These are phyloP conservation scores for Cystobasidiaceae sp. DNA, from an alignment of 1,284 basidiomycete species.

Conservation along the genomic window DNA sequence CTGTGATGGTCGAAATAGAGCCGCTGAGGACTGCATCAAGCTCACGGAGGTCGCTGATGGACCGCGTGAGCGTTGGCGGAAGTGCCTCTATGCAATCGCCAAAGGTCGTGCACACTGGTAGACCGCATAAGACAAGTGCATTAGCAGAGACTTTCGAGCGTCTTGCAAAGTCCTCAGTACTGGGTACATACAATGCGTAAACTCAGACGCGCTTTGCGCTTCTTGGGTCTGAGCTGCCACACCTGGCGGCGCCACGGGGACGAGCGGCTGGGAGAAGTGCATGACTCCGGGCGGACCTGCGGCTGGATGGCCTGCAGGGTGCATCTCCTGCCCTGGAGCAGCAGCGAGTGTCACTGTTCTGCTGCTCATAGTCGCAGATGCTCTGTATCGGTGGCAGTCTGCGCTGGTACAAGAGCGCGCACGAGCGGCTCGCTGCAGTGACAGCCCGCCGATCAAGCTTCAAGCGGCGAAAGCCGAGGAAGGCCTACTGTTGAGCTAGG, in stretches of 20 bases:
- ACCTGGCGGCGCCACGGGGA: constrained; percentile 9
- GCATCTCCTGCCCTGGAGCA: too few relatives aligned
- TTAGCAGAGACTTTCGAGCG: constrained; percentile 20
- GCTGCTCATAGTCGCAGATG: neutral
- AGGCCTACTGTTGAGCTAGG: too few relatives aligned
- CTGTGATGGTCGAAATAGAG: constrained; percentile 54
- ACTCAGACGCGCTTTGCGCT: constrained; percentile 28
- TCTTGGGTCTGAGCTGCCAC: constrained; percentile 16
- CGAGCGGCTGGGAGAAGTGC: constrained; percentile 1
- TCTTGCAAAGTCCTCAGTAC: too few relatives aligned
- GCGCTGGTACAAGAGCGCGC: too few relatives aligned
- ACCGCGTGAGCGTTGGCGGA: constrained; percentile 87
- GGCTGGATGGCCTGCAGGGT: too few relatives aligned
- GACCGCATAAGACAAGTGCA: constrained; percentile 22
- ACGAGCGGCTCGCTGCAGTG: too few relatives aligned
- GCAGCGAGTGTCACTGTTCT: neutral
- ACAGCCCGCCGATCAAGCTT: too few relatives aligned
- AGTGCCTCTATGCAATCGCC: constrained; percentile 84
- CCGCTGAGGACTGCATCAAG: constrained; percentile 91
- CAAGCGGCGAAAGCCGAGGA: too few relatives aligned
- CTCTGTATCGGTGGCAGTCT: too few relatives aligned
- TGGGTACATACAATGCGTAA: constrained; percentile 23
- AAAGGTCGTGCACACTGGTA: constrained; percentile 40
- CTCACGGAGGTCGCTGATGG: constrained; percentile 91
- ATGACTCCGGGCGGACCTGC: too few relatives aligned